Evolutionary conservation across 768 basidiomycete genomes (phyloP), one percentile per base, ranked within the genome.

Genomic region (Cyclocybe cylindracea): DNA sequence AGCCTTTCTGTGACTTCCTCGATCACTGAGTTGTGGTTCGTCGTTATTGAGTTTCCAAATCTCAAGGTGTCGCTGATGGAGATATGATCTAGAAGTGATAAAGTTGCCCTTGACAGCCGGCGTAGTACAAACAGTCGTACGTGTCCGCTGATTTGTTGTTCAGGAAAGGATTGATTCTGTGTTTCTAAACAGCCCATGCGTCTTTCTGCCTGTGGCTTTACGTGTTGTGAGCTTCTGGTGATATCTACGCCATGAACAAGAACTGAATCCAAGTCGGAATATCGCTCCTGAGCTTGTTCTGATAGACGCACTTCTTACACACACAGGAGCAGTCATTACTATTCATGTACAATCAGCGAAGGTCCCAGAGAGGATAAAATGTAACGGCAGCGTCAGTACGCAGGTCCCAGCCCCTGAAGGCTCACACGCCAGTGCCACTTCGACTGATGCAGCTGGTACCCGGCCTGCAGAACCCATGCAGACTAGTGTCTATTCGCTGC

Each of bases 1-100:
- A 62, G 60, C 36, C 53, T 65, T 41, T 61, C 54, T 2, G 55
- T 65, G 13, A 62, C 63, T 35, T 35, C 59, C 29, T 44, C 61
- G 31, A 62, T 59, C 18, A 59, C 60, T 59, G 50, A 42, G 54
- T 39, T 36, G 10, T 46, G 33, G 29, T 24, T 24, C 24, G 24
- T 24, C 24, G 24, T 24, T 24, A 3, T 24, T 24, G 24, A 5
- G 5, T 5, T 24, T 5, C 3, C 24, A 5, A 24, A 24, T 24
- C 24, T 5, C 24, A 24, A 24, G 4, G 45, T 60, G 6, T 14
- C 60, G 61, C 60, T 24, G 55, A 57, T 46, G 11, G 8, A 29
- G 13, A 24, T 29, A 14, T 48, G 47, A 31, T 19, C 13, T 16
- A 9, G 35, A 29, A 14, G 19, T 29, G 34, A 32, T 33, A 8